These are phyloP conservation scores for Cronartium quercuum DNA, from an alignment of 1,284 basidiomycete genomes.

Conservation along the genomic window DNA sequence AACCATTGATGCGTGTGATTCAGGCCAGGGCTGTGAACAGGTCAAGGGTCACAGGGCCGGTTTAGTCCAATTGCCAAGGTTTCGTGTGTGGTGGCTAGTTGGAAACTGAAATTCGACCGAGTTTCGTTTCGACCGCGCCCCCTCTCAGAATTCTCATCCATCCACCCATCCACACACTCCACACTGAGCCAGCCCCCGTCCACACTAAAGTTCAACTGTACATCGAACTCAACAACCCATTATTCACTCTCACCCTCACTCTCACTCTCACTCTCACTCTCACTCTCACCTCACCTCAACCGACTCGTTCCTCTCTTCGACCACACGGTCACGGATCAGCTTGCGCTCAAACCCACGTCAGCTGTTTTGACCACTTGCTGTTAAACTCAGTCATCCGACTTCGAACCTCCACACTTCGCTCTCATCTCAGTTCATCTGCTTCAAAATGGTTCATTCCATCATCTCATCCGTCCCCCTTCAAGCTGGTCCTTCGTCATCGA, in stretches of 20 bases:
- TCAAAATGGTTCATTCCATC: neutral
- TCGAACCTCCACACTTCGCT: neutral
- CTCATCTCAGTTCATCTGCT: neutral
- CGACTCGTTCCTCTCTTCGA: neutral
- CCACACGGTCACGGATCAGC: neutral
- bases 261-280: neutral
- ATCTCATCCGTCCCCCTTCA: slow-evolving; percentile 2
- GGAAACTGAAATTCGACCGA: too few relatives aligned
- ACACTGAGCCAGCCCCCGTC: too few relatives aligned
- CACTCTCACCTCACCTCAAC: neutral
- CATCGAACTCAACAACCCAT: neutral
- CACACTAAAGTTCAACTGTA: neutral
- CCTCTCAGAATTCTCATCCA: too few relatives aligned
- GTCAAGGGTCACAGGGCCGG: too few relatives aligned
- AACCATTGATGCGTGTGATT: too few relatives aligned
- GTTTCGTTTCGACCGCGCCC: too few relatives aligned
- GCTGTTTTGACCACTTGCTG: neutral
- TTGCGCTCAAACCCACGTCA: too few relatives aligned
- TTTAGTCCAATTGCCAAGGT: too few relatives aligned
- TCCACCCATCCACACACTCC: too few relatives aligned
- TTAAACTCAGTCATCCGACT: neutral
- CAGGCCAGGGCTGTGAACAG: too few relatives aligned
- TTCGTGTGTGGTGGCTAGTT: too few relatives aligned
- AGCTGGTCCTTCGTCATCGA: slow-evolving; percentile 19
- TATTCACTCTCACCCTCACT: neutral